Base-by-base conservation (phyloP, 257 asterid genomes). In the Lycium ferocissimum region DNA sequence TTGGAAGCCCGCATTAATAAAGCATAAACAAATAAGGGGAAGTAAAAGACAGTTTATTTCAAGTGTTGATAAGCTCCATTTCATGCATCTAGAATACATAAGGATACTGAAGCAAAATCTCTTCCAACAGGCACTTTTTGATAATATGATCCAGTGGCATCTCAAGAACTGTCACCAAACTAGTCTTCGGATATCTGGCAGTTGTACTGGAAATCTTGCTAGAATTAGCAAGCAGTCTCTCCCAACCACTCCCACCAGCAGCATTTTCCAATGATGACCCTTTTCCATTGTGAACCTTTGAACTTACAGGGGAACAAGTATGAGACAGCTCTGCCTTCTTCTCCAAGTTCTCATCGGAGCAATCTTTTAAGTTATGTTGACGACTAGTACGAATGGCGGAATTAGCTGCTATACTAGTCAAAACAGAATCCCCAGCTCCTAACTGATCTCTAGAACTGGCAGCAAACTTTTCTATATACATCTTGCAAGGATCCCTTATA, bases 101-200 rank as follows among this genome's bases (percentile, higher is more conserved):
- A 95, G 99, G 99, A 97, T 97, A 97, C 99, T 97, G 99, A 85
- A 93, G 99, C 83, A 82, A 87, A 76, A 97, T 94, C 88, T 97
- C 98, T 86, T 97, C 98, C 92, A 89, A 85, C 73, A 93, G 83
- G 87, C 98, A 97, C 86, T 91, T 95, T 85, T 89, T 91, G 73
- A 97, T 92, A 81, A 94, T 98, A 90, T 94, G 94, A 88, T 95
- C 99, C 92, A 92, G 87, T 6, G 98, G 99, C 91, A 97, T 83
- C 89, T 95, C 98, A 90, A 90, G 86, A 82, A 87, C 95, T 40
- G 91, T 86, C 83, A 86, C 85, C 90, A 93, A 88, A 84, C 86
- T 91, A 84, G 75, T 83, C 87, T 84, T 86, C 84, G 75, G 84
- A 86, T 88, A 87, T 80, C 80, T 73, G 20, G 72, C 84, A 89